phyloP scores from a whole-genome alignment of 139 green algal species.

The Coelastrella sp. region DNA sequence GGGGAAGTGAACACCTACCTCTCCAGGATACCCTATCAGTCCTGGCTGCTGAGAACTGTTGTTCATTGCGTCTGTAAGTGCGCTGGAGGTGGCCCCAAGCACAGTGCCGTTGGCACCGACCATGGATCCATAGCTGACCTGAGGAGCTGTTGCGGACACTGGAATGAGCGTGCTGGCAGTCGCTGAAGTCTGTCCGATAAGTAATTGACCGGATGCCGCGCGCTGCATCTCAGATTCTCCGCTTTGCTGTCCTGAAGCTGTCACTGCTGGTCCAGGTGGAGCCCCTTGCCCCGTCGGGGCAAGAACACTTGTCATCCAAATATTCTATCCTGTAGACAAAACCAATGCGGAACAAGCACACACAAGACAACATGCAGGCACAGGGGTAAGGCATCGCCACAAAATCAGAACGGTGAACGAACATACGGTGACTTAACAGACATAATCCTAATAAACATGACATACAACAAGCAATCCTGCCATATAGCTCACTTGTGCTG shows the following conservation, averaged over 20 bases:
- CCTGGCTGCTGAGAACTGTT: neutral
- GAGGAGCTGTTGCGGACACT: constrained; percentile 30
- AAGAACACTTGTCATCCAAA: neutral
- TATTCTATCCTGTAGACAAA: too few species aligned
- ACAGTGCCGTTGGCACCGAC: neutral
- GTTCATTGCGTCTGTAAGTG: constrained; percentile 26
- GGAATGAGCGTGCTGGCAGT: constrained; percentile 16
- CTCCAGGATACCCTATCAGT: neutral
- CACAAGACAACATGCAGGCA: neutral
- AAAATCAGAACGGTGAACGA: too few species aligned
- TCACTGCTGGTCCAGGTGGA: constrained; percentile 8
- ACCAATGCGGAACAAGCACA: too few species aligned
- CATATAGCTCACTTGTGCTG: too few species aligned
- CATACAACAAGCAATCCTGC: too few species aligned
- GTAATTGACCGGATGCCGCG: neutral
- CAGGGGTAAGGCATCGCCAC: too few species aligned
- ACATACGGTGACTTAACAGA: too few species aligned
- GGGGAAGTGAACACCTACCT: too few species aligned
- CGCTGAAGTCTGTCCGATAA: neutral
- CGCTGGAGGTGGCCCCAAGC: constrained; percentile 6
- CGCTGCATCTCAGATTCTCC: constrained; percentile 18
- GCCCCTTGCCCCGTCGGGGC: neutral
- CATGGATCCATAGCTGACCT: constrained; percentile 18
- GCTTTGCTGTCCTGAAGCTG: neutral
- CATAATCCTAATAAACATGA: too few species aligned